Percentiles rank a stretch among this genome's conserved stretches.
These are phyloP conservation scores for Scheffersomyces stipitis DNA, from an alignment of 805 yeast species.

Conservation along the genomic window DNA sequence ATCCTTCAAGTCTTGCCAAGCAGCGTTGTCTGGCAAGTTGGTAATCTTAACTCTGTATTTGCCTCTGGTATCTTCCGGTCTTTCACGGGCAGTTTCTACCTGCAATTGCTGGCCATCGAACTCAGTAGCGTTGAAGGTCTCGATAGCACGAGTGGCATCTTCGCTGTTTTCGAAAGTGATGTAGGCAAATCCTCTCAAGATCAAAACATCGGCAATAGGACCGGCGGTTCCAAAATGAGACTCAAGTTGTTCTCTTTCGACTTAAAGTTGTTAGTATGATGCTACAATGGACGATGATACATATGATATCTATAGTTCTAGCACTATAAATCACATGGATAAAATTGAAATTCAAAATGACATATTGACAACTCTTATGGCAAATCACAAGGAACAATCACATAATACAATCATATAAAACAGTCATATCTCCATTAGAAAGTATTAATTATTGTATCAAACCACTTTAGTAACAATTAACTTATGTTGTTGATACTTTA, in stretches of 20 bases:
- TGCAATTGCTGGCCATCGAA: conserved; percentile 52
- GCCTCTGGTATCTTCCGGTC: conserved; percentile 63
- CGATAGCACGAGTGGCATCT: conserved; percentile 50
- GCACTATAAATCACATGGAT: no score
- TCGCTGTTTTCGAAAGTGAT: conserved; percentile 76
- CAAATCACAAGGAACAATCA: neutral
- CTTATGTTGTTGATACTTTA: no score
- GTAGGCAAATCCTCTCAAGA: conserved; percentile 84
- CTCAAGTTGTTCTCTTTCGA: conserved; percentile 56
- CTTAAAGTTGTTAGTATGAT: conserved; percentile 24
- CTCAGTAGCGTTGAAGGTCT: conserved; percentile 43
- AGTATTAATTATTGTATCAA: no score
- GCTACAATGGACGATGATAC: neutral
- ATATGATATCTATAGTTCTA: neutral
- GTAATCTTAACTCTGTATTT: conserved; percentile 69
- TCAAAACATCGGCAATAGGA: conserved; percentile 63
- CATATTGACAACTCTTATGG: no score
- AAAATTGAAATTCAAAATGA: no score
- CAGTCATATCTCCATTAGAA: no score
- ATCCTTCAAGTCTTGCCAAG: conserved; percentile 91
- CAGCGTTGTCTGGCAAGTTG: conserved; percentile 71
- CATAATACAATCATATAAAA: no score
- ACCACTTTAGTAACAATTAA: no score
- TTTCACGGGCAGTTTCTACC: conserved; percentile 56
- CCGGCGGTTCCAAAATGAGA: conserved; percentile 69